These are phyloP conservation scores for Eucalyptus grandis DNA, from an alignment of 345 rosid species.

Conservation along the genomic window DNA sequence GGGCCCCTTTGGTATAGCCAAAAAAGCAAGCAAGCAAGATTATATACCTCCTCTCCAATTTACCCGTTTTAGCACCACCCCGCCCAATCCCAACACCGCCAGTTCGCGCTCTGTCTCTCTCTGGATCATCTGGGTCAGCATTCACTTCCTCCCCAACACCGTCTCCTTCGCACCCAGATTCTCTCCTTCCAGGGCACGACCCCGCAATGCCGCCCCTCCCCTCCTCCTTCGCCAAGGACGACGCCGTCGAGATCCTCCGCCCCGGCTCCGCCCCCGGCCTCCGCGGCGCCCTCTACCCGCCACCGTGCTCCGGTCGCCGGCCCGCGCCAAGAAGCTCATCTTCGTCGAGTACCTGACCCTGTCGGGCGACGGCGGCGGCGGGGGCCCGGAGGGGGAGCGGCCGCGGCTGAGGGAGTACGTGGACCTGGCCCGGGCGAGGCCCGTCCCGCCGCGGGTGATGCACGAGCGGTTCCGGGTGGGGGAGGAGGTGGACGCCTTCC, in stretches of 20 bases:
- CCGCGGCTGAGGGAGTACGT: conserved; percentile 17
- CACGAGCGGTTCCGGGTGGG: conserved; percentile 9
- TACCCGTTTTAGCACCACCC: neutral
- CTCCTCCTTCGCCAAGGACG: conserved; percentile 13
- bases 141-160: neutral
- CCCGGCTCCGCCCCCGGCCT: neutral
- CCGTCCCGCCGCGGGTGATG: conserved; percentile 15
- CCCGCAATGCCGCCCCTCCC: neutral
- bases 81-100: neutral
- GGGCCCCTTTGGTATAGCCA: neutral
- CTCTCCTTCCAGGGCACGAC: neutral
- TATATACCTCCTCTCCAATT: neutral
- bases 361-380: neutral
- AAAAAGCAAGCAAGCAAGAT: neutral
- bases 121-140: neutral
- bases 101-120: neutral
- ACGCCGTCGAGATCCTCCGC: conserved; percentile 24
- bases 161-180: neutral
- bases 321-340: conserved; percentile 3
- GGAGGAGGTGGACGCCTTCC: conserved; percentile 31
- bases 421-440: conserved; percentile 11
- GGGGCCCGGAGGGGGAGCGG: neutral
- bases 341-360: conserved; percentile 10
- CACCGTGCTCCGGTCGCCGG: conserved; percentile 12
- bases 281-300: conserved; percentile 17